Evolutionary conservation across 352 stramenopile species (phyloP).

Genomic region (Halophytophthora polymorphica): DNA sequence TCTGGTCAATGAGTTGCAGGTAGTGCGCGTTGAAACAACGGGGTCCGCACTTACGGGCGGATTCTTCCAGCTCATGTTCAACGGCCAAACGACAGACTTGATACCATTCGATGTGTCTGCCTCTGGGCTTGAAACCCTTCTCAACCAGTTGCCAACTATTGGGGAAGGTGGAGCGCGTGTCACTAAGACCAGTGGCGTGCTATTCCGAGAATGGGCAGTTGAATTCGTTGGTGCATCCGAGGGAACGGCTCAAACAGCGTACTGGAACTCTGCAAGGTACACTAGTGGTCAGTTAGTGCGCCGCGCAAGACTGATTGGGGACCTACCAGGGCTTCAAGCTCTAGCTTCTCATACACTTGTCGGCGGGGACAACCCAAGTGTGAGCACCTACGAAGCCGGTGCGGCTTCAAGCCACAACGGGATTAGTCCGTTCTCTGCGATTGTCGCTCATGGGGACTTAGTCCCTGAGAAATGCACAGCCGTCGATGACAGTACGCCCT

Average conservation of each 20-base stretch:
- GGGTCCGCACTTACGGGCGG: constrained; percentile 35
- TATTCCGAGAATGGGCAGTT: constrained; percentile 46
- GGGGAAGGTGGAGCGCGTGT: constrained; percentile 38
- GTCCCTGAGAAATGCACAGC: constrained; percentile 66
- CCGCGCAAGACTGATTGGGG: constrained; percentile 48
- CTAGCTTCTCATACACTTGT: constrained; percentile 29
- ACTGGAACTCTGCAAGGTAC: constrained; percentile 66
- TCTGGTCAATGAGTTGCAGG: constrained; percentile 70
- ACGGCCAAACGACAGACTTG: constrained; percentile 48
- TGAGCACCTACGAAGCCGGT: constrained; percentile 33
- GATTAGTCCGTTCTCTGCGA: constrained; percentile 46
- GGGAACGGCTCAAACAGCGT: constrained; percentile 53
- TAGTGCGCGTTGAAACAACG: constrained; percentile 50
- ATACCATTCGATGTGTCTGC: constrained; percentile 68
- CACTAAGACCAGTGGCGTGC: constrained; percentile 8
- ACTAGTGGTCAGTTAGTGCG: constrained; percentile 36
- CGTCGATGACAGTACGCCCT: constrained; percentile 49
- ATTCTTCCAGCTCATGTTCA: constrained; percentile 70
- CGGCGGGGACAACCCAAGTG: constrained; percentile 24
- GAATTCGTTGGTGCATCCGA: constrained; percentile 48
- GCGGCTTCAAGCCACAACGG: constrained; percentile 28
- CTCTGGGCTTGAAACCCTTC: constrained; percentile 55
- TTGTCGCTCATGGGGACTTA: constrained; percentile 58
- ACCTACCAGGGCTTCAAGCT: constrained; percentile 34
- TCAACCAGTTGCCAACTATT: constrained; percentile 72